Percentiles rank a stretch among this genome's conserved stretches.
Conservation (phyloP, 139 green algal genomes). For the Volvox africanus region DNA sequence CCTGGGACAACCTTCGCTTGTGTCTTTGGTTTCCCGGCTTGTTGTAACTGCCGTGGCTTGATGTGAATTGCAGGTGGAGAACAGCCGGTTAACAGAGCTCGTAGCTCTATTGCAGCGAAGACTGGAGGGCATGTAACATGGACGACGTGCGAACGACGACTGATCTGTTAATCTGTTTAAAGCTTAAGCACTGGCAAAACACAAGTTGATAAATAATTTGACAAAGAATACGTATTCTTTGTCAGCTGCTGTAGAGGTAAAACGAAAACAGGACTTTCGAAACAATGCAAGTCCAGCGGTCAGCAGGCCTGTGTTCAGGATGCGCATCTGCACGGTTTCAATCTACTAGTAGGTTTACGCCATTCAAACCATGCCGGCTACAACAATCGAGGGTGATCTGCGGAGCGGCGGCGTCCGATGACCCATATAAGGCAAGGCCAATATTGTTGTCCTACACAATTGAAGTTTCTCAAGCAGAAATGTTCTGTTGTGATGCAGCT, state of each 20-base stretch:
- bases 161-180: background rate
- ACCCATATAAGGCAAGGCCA: constrained; percentile 41
- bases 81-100: constrained; percentile 29
- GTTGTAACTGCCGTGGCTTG: background rate
- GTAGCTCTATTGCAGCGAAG: constrained; percentile 23
- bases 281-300: constrained; percentile 33
- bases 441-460: background rate
- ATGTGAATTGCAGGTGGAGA: constrained; percentile 36
- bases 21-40: background rate
- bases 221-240: no score
- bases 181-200: no score
- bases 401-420: background rate
- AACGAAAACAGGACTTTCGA: background rate
- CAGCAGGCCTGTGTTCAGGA: background rate
- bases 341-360: background rate
- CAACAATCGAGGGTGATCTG: background rate
- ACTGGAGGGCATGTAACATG: constrained; percentile 17
- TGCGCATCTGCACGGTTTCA: background rate
- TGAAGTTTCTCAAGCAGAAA: background rate
- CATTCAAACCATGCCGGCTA: constrained; percentile 14
- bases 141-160: background rate
- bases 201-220: no score
- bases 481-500: constrained; percentile 41
- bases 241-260: no score
- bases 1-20: background rate